A percentile compares a stretch with the other conserved stretches of the same genome.
phyloP scores from a whole-genome alignment of 2,329 filamentous ascomycete genomes.

The Alternaria angustiovoidea region DNA sequence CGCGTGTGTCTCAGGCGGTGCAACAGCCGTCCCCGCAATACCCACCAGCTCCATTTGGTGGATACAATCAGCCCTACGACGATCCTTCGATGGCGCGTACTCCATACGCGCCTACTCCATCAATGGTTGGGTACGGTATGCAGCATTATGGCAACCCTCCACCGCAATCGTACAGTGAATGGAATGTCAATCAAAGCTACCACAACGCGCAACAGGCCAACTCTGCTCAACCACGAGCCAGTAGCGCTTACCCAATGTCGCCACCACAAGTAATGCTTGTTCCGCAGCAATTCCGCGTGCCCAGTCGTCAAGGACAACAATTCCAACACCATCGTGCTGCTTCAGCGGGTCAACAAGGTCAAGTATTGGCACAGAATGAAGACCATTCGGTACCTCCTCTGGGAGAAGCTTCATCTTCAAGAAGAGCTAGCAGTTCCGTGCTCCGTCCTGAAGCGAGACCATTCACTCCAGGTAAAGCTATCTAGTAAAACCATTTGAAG shows the following conservation, averaged over 20 bases:
- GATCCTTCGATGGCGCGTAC: background rate
- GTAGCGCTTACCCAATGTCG: background rate
- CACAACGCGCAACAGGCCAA: background rate
- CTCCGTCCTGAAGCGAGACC: background rate
- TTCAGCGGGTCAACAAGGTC: background rate
- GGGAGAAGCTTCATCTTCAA: background rate
- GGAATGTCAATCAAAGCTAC: background rate
- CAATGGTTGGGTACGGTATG: background rate
- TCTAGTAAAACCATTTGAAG: background rate
- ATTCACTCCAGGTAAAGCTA: slow-evolving; percentile 3
- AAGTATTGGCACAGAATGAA: background rate
- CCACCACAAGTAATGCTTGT: background rate
- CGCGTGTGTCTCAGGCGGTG: background rate
- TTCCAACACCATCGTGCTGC: background rate
- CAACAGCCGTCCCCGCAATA: background rate
- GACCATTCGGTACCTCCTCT: background rate
- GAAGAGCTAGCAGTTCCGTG: background rate
- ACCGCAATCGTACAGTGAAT: background rate
- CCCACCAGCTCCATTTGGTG: background rate
- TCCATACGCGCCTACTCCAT: background rate
- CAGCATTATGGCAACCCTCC: background rate
- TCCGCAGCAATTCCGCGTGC: background rate
- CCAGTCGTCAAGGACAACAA: background rate
- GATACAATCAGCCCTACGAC: background rate
- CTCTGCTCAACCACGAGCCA: background rate